These are phyloP conservation scores for Leccinellum albellum DNA, from an alignment of 768 basidiomycete genomes.

Conservation along the genomic window DNA sequence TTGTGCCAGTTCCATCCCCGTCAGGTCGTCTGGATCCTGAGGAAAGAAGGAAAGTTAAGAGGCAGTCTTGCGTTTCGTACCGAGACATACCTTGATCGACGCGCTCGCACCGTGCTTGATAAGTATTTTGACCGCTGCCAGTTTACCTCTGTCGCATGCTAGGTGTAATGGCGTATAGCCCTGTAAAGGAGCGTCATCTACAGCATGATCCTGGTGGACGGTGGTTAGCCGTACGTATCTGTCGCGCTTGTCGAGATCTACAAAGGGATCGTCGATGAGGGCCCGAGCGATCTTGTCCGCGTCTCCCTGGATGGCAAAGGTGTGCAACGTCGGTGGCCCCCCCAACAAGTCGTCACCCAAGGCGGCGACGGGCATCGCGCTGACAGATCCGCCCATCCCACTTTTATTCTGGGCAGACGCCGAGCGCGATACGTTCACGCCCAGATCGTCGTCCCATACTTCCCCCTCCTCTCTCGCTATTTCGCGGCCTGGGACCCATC, in stretches of 20 bases:
- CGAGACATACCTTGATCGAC: constrained; percentile 51
- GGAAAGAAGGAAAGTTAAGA: constrained; percentile 2
- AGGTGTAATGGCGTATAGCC: constrained; percentile 87
- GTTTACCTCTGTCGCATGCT: constrained; percentile 78
- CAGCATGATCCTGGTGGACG: not conserved
- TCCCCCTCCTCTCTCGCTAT: constrained; percentile 24
- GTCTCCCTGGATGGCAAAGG: constrained; percentile 59
- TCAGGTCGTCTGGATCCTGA: constrained; percentile 67
- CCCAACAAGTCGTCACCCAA: constrained; percentile 34
- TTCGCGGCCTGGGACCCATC: constrained; percentile 51
- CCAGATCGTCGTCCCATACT: constrained; percentile 44
- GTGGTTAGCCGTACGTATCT: constrained; percentile 61
- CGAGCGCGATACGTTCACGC: constrained; percentile 21
- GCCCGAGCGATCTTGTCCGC: constrained; percentile 40
- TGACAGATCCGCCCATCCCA: constrained; percentile 59
- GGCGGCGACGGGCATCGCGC: constrained; percentile 47
- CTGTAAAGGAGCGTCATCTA: constrained; percentile 37
- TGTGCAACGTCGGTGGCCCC: constrained; percentile 50
- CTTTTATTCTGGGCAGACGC: constrained; percentile 27
- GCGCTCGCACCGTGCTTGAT: constrained; percentile 62
- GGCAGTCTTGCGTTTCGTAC: not conserved
- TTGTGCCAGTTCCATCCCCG: constrained; percentile 56
- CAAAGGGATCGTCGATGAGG: constrained; percentile 38
- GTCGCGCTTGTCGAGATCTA: constrained; percentile 59
- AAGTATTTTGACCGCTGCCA: constrained; percentile 52